Evolutionary conservation across 164 flowering plant species (phyloP), one percentile per base, ranked within the genome.

Genomic region (Liquidambar formosana): DNA sequence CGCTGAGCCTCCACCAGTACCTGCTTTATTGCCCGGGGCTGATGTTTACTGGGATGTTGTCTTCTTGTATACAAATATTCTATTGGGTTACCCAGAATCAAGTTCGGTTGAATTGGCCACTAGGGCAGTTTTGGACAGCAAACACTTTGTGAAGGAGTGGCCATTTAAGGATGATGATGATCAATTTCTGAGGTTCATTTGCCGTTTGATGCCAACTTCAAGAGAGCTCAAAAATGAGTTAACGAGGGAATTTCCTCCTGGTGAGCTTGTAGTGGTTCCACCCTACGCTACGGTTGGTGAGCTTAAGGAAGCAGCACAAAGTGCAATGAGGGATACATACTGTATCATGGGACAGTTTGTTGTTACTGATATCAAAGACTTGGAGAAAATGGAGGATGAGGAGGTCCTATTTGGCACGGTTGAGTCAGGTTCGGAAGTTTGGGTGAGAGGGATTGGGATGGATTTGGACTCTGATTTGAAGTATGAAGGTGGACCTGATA

Each of bases 71-170:
- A 64, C 14, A 38, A 74, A 76, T 47, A 71, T 89, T 2, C 66
- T 90, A 3, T 21, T 82, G 73, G 83, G 68, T 6, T 81, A 85
- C 69, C 79, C 85, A 0, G 76, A 71, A 10, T 59, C 85, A 15
- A 82, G 81, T 2, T 14, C 63, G 57, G 71, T 73, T 44, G 69
- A 62, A 1, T 43, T 72, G 59, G 93, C 94, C 5, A 71, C 70
- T 44, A 75, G 76, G 56, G 80, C 73, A 16, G 38, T 92, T 44
- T 61, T 88, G 28, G 89, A 90, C 70, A 79, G 90, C 75, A 92
- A 89, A 63, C 82, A 81, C 58, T 92, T 89, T 63, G 85, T 80
- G 14, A 94, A 90, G 82, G 89, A 84, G 68, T 92, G 97, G 92
- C 88, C 89, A 0, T 80, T 90, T 18, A 64, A 28, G 48, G 97